Base-by-base conservation (phyloP, 164 flowering plant genomes). In the Tinospora cordifolia region DNA sequence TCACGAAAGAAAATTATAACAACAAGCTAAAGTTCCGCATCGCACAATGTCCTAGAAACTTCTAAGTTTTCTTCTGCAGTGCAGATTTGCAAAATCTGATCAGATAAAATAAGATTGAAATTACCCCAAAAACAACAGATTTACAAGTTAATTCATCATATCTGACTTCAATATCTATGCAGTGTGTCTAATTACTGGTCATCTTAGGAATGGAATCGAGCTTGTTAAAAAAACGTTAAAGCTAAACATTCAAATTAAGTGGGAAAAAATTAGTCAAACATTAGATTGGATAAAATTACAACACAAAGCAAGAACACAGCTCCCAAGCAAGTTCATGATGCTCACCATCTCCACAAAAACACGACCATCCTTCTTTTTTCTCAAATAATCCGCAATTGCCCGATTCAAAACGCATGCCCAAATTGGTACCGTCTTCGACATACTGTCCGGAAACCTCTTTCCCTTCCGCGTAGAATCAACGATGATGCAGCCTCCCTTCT, bases 381-480 rank as follows among this genome's bases (percentile, higher is more conserved):
- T 75, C 59, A 74, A 41, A 72, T 82, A 70, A 66, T 81, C 82
- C 24, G 3, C 24, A 75, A 94, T 81, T 0, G 90, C 87, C 36
- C 93, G 82, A 74, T 94, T 92, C 76, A 92, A 75, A 49, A 94
- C 90, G 69, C 99, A 94, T 0, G 93, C 71, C 99, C 99, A 94
- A 60, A 92, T 92, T 8, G 99, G 97, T 65, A 94, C 90, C 0
- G 97, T 94, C 75, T 90, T 94, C 3, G 98, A 86, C 98, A 92
- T 89, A 75, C 99, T 94, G 67, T 94, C 99, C 0, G 99, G 99
- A 86, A 94, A 94, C 9, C 95, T 77, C 83, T 94, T 92, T 76
- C 97, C 99, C 83, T 72, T 94, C 67, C 97, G 78, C 2, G 99
- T 94, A 1, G 97, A 90, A 87, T 94, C 99, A 65, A 94, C 89